phyloP scores from a whole-genome alignment of 2,329 filamentous ascomycete species.

The Xylaria arbuscula region DNA sequence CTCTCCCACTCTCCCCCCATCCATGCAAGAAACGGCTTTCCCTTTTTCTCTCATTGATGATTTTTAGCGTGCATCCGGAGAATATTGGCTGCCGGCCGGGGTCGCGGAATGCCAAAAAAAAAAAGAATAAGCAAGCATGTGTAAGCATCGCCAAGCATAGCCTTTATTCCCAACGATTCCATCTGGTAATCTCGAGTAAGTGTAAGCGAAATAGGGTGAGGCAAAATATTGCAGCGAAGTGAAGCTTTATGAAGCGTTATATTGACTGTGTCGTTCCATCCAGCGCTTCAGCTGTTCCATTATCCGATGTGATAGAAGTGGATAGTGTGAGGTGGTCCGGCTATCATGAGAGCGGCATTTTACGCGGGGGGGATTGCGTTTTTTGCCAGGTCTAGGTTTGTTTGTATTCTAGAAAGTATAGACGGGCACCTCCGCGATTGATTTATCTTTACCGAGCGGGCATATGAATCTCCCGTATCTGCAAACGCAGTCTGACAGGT shows the following conservation, averaged over 20 bases:
- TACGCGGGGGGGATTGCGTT: background rate
- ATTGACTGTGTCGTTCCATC: constrained; percentile 33
- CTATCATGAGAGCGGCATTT: constrained; percentile 31
- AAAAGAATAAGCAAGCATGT: constrained; percentile 20
- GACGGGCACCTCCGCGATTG: constrained; percentile 12
- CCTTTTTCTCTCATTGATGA: constrained; percentile 23
- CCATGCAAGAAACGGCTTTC: constrained; percentile 28
- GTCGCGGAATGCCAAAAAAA: constrained; percentile 10
- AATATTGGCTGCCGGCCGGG: constrained; percentile 35
- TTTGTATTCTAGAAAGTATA: background rate
- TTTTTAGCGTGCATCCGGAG: constrained; percentile 32
- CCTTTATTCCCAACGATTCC: constrained; percentile 9
- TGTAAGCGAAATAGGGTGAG: constrained; percentile 32
- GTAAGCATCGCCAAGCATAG: constrained; percentile 18
- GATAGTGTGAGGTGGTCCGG: constrained; percentile 26
- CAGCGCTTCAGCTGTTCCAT: constrained; percentile 26
- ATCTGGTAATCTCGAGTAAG: constrained; percentile 30
- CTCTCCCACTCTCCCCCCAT: constrained; percentile 15
- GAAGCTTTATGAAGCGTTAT: constrained; percentile 24
- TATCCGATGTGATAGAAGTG: constrained; percentile 6
- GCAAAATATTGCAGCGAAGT: constrained; percentile 24
- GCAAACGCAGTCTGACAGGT: constrained; percentile 10
- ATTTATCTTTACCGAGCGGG: background rate
- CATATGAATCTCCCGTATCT: background rate
- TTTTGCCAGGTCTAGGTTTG: constrained; percentile 1